Evolutionary conservation across 2,329 filamentous ascomycete genomes (phyloP), one percentile per base, ranked within the genome.

Genomic region (Huntiella savannae): DNA sequence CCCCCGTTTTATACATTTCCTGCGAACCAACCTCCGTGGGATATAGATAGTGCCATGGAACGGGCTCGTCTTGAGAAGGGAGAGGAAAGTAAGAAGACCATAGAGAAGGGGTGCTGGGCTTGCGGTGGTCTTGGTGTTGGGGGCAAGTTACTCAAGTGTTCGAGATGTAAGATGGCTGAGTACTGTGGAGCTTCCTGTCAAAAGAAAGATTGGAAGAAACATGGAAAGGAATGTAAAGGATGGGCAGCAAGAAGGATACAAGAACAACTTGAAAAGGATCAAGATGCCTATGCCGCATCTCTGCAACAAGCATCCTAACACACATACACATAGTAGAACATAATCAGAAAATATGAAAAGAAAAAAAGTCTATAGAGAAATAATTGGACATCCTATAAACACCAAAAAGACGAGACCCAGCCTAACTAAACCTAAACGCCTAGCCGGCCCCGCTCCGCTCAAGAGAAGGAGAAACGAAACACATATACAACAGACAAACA

Each of bases 181-280:
- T 77, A 75, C 46, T 77, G 71, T 55, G 68, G 65, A 3, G 49
- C 47, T 0, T 63, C 66, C 42, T 77, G 72, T 46, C 71, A 75
- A 61, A 65, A 62, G 55, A 61, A 58, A 51, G 66, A 73, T 48
- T 75, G 71, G 71, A 67, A 63, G 53, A 65, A 59, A 53, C 71
- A 76, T 54, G 57, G 62, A 34, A 58, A 56, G 49, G 63, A 65
- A 51, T 70, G 66, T 42, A 53, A 55, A 42, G 57, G 28, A 3
- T 28, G 32, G 16, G 40, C n/a, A 33, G 40, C 13, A 15, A 43
- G 40, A 43, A n/a, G 40, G 22, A 33, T 28, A 6, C 22, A 28
- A 28, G 22, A 28, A 8, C 22, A 28, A 28, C 22, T 28, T 2
- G 22, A 28, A 28, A 28, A 28, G 8, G 22, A 28, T 8, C 22